Conservation (phyloP, 2,329 filamentous ascomycete genomes). For the Chalaropsis ovoidea region DNA sequence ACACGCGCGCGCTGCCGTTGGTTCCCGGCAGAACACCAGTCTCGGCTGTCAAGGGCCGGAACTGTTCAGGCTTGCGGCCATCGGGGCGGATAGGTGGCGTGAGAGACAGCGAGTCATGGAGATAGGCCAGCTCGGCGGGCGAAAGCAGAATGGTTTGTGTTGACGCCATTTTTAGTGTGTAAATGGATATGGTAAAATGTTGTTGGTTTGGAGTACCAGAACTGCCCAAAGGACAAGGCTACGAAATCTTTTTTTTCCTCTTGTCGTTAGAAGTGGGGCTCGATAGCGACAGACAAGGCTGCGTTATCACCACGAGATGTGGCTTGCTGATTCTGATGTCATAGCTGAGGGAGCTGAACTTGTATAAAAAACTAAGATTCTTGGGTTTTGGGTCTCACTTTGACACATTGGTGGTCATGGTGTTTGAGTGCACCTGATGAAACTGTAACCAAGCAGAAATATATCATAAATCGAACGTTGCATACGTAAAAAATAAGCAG, state of each 20-base stretch:
- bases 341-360: constrained; percentile 9
- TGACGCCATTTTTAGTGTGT: constrained; percentile 42
- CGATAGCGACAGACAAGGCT: constrained; percentile 16
- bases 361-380: neutral
- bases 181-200: neutral
- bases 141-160: constrained; percentile 69
- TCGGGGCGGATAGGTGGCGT: constrained; percentile 81
- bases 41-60: constrained; percentile 83
- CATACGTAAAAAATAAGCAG: neutral
- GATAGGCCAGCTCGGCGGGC: constrained; percentile 90
- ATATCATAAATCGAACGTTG: neutral
- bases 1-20: constrained; percentile 86
- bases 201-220: neutral
- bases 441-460: neutral
- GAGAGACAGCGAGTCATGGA: constrained; percentile 76
- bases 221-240: constrained; percentile 16
- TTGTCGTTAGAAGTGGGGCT: constrained; percentile 20
- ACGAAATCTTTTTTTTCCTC: constrained; percentile 20
- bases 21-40: constrained; percentile 79
- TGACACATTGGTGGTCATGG: neutral
- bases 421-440: neutral
- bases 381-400: neutral
- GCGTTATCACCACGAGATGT: neutral
- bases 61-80: constrained; percentile 69
- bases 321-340: constrained; percentile 13